These are phyloP conservation scores for Adansonia gregorii DNA, from an alignment of 441 rosid species.

Conservation along the genomic window DNA sequence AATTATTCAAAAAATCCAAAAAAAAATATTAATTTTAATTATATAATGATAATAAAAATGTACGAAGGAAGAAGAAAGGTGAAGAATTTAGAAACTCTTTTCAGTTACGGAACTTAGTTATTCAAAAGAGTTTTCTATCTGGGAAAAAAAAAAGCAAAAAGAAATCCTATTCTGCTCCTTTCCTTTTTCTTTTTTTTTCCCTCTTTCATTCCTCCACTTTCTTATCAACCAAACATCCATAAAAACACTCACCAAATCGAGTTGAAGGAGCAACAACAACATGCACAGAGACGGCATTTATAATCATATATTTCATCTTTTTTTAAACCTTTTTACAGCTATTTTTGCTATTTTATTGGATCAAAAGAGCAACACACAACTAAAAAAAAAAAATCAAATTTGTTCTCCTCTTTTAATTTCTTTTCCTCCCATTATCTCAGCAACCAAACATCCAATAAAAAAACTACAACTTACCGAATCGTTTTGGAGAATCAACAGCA, in stretches of 20 bases:
- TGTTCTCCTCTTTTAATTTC: not conserved
- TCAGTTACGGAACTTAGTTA: not conserved
- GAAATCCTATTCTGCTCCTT: not conserved
- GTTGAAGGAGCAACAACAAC: not conserved
- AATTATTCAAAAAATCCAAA: not conserved
- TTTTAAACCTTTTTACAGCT: not conserved
- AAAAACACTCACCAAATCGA: not conserved
- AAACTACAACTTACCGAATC: conserved; percentile 9
- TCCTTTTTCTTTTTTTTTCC: not conserved
- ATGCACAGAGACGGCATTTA: not conserved
- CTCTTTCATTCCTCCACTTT: not conserved
- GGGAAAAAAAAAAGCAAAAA: not conserved
- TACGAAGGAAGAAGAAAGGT: not conserved
- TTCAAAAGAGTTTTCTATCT: not conserved
- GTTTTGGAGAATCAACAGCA: conserved; percentile 6
- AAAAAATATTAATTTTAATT: not conserved
- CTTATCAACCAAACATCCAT: not conserved
- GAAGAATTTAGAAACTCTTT: not conserved
- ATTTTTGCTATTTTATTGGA: not conserved
- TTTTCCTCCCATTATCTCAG: conserved; percentile 13
- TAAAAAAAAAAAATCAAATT: not conserved
- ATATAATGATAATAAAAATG: not conserved
- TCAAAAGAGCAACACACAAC: not conserved
- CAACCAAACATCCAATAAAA: not conserved
- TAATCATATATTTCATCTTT: not conserved